Conservation (phyloP, 768 basidiomycete species). For the Russula dissimulans region DNA sequence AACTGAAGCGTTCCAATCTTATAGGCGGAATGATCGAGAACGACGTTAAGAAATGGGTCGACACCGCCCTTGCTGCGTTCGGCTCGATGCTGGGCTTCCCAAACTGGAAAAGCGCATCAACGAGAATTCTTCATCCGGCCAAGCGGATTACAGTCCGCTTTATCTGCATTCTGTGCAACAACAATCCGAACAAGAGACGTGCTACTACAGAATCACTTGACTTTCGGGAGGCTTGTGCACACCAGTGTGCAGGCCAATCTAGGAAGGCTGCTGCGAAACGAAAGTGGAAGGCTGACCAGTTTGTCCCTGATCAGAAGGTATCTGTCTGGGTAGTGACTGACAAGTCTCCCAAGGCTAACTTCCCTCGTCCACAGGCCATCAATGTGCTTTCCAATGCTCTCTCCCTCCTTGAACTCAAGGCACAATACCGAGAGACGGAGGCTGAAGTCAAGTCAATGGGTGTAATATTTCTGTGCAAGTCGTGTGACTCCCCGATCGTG, state of each 20-base stretch:
- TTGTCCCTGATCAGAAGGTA: slow-evolving; percentile 54
- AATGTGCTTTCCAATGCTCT: slow-evolving; percentile 9
- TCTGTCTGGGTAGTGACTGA: slow-evolving; percentile 2
- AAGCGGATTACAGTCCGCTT: slow-evolving; percentile 53
- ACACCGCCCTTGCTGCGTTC: slow-evolving; percentile 35
- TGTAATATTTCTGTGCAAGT: slow-evolving; percentile 9
- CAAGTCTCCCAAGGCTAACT: background rate
- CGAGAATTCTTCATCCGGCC: slow-evolving; percentile 41
- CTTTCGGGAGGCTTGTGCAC: slow-evolving; percentile 49
- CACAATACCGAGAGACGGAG: slow-evolving; percentile 1
- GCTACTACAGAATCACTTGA: slow-evolving; percentile 40
- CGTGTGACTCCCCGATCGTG: slow-evolving; percentile 9
- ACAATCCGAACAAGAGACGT: slow-evolving; percentile 26
- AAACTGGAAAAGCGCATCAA: slow-evolving; percentile 43
- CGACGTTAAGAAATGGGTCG: slow-evolving; percentile 43
- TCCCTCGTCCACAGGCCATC: slow-evolving; percentile 9
- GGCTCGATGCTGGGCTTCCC: slow-evolving; percentile 40
- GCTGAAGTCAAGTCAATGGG: background rate
- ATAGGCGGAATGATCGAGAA: slow-evolving; percentile 31
- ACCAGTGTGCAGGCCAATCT: slow-evolving; percentile 36
- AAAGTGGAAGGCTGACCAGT: slow-evolving; percentile 43
- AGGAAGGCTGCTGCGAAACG: slow-evolving; percentile 23
- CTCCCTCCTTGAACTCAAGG: background rate
- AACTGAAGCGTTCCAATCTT: slow-evolving; percentile 24
- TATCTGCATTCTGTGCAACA: slow-evolving; percentile 43